Evolutionary conservation across 2,329 filamentous ascomycete genomes (phyloP).

Genomic region (Monilinia aucupariae): DNA sequence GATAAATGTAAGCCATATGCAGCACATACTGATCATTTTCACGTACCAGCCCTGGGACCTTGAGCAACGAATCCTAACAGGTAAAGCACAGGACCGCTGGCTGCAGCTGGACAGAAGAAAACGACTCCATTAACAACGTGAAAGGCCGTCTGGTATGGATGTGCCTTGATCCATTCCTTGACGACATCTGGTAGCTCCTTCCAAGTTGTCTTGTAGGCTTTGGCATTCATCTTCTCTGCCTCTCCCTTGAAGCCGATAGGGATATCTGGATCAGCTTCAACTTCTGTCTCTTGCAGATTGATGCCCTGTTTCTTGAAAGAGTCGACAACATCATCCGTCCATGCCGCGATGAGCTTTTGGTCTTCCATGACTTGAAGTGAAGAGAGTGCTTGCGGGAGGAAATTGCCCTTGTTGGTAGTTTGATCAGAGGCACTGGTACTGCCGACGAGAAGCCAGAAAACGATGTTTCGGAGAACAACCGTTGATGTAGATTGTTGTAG

Average conservation of each 20-base stretch:
- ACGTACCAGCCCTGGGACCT: constrained; percentile 6
- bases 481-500: neutral
- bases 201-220: neutral
- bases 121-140: neutral
- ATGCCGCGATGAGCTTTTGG: neutral
- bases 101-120: constrained; percentile 4
- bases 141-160: constrained; percentile 1
- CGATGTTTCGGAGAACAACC: neutral
- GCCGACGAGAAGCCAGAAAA: neutral
- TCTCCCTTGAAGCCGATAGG: neutral
- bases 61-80: neutral
- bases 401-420: neutral
- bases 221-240: neutral
- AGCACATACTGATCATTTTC: no score
- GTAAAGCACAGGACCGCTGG: constrained; percentile 3
- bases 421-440: neutral
- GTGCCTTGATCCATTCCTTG: neutral
- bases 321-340: neutral
- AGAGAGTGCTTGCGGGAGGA: neutral
- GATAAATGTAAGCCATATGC: neutral
- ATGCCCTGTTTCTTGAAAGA: neutral
- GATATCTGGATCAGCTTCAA: neutral
- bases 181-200: neutral
- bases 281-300: neutral
- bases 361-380: neutral